Conservation (phyloP, 306 rosid genomes). For the Benincasa hispida region DNA sequence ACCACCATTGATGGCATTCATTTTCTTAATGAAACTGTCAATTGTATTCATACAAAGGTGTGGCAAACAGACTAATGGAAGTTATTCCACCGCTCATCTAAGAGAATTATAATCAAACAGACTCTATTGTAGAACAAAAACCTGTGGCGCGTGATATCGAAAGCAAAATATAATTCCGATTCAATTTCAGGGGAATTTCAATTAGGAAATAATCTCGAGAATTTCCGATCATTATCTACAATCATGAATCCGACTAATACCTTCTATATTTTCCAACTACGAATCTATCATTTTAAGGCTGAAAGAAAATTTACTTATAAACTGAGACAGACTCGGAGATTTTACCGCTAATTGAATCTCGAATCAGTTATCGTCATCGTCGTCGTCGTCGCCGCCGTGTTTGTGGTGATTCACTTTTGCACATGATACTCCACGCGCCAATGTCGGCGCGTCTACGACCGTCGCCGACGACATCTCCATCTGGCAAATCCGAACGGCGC, state of each 20-base stretch:
- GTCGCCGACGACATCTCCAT: constrained; percentile 75
- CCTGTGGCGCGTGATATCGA: neutral
- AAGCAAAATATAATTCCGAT: neutral
- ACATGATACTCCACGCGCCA: constrained; percentile 31
- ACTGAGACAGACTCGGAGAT: neutral
- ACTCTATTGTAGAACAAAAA: neutral
- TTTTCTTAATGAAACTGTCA: neutral
- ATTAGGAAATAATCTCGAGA: neutral
- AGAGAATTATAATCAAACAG: neutral
- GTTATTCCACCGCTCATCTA: neutral
- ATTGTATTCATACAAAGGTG: neutral
- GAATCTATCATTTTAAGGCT: neutral
- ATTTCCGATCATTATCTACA: constrained; percentile 3
- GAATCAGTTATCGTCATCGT: neutral
- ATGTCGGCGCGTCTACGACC: constrained; percentile 25
- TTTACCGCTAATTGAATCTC: neutral
- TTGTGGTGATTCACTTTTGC: constrained; percentile 47
- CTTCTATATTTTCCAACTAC: neutral
- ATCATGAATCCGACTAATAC: neutral
- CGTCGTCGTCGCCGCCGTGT: constrained; percentile 19
- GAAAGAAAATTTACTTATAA: neutral
- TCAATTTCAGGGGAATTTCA: neutral
- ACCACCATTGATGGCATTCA: neutral
- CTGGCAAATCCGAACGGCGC: constrained; percentile 79
- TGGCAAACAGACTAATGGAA: neutral